Evolutionary conservation across 805 yeast genomes (phyloP).

Genomic region (Millerozyma miso): DNA sequence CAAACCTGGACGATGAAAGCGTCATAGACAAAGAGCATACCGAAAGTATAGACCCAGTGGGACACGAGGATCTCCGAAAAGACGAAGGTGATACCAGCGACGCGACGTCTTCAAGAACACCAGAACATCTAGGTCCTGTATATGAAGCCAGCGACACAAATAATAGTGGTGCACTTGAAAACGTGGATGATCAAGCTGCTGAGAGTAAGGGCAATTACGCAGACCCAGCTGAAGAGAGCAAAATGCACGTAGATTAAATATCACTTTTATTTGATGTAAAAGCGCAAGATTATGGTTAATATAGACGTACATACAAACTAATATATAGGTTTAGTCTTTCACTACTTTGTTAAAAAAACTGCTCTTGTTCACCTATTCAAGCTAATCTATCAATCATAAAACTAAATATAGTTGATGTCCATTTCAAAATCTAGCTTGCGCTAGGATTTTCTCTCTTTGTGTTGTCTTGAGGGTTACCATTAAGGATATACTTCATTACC

Average conservation of each 20-base stretch:
- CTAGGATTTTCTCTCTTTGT: neutral
- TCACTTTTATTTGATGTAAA: too few relatives aligned
- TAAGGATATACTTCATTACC: constrained; percentile 54
- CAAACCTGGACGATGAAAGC: neutral
- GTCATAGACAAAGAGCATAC: neutral
- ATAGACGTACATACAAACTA: too few relatives aligned
- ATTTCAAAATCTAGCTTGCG: too few relatives aligned
- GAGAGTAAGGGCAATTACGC: constrained; percentile 2
- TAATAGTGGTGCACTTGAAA: neutral
- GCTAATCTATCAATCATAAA: neutral
- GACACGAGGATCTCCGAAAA: too few relatives aligned
- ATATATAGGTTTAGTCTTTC: too few relatives aligned
- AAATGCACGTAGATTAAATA: neutral
- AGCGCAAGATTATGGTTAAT: too few relatives aligned
- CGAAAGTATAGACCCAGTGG: too few relatives aligned
- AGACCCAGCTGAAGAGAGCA: neutral
- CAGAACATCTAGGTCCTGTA: constrained; percentile 5
- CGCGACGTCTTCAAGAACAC: neutral
- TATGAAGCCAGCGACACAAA: constrained; percentile 3
- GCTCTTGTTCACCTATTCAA: neutral
- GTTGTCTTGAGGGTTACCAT: constrained; percentile 30
- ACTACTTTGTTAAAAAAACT: too few relatives aligned
- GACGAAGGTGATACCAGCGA: constrained; percentile 3
- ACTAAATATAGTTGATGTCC: neutral
- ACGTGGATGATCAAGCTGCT: constrained; percentile 4